Conservation (phyloP, 202 grass and related monocot genomes). For the Eragrostis tef region DNA sequence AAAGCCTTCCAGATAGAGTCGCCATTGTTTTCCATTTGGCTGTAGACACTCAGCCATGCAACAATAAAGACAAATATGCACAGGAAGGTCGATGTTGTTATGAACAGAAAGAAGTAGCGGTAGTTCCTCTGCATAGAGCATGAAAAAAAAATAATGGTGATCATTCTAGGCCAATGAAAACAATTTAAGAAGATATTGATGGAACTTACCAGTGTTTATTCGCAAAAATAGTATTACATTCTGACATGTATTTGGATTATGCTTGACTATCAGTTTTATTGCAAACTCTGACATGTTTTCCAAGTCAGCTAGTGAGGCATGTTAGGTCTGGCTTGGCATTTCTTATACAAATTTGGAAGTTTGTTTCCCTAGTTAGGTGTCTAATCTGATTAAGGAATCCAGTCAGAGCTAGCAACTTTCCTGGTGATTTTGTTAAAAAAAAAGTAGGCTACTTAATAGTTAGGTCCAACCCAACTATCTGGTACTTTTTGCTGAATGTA, state of each 20-base stretch:
- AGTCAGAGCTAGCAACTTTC: background rate
- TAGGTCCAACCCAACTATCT: slow-evolving; percentile 32
- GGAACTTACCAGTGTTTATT: slow-evolving; percentile 9
- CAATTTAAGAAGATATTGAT: slow-evolving; percentile 11
- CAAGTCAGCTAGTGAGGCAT: background rate
- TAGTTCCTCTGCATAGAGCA: slow-evolving; percentile 69
- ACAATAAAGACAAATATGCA: slow-evolving; percentile 64
- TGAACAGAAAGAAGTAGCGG: slow-evolving; percentile 67
- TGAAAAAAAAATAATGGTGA: background rate
- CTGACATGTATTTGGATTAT: slow-evolving; percentile 13
- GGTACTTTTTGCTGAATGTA: background rate
- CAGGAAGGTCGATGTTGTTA: slow-evolving; percentile 67
- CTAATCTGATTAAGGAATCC: slow-evolving; percentile 16
- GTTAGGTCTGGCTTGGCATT: slow-evolving; percentile 34
- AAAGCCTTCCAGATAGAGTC: slow-evolving; percentile 52
- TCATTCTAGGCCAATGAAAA: slow-evolving; percentile 1
- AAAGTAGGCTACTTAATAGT: background rate
- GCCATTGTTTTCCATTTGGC: slow-evolving; percentile 35
- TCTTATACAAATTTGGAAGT: background rate
- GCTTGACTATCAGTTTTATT: slow-evolving; percentile 4
- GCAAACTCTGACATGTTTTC: background rate
- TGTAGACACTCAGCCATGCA: slow-evolving; percentile 58
- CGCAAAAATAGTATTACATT: slow-evolving; percentile 10
- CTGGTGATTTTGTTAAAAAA: background rate
- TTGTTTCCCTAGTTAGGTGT: slow-evolving; percentile 7